phyloP scores from a whole-genome alignment of 768 basidiomycete species.

The Serpula lacrymans region DNA sequence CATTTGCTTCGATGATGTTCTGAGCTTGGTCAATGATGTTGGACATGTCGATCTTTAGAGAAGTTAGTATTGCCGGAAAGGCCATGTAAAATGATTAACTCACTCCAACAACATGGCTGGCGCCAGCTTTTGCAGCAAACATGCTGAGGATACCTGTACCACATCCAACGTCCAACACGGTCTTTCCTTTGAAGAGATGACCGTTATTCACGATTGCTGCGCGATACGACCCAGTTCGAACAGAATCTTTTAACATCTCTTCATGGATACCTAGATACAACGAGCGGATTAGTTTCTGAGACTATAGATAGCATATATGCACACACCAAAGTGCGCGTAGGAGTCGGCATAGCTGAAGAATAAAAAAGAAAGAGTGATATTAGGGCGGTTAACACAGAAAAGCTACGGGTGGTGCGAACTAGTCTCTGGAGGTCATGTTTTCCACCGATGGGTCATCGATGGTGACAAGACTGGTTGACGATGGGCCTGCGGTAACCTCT shows the following conservation, averaged over 20 bases:
- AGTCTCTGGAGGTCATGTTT: slow-evolving; percentile 85
- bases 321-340: slow-evolving; percentile 89
- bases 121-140: slow-evolving; percentile 97
- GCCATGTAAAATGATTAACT: slow-evolving; percentile 24
- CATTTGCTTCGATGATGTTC: slow-evolving; percentile 95
- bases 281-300: slow-evolving; percentile 4
- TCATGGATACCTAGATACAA: slow-evolving; percentile 81
- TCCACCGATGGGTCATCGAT: slow-evolving; percentile 19
- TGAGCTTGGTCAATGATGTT: slow-evolving; percentile 99
- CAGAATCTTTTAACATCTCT: slow-evolving; percentile 98
- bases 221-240: slow-evolving; percentile 94
- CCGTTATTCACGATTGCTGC: slow-evolving; percentile 91
- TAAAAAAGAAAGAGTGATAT: slow-evolving; percentile 32
- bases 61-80: slow-evolving; percentile 13
- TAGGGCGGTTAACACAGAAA: slow-evolving; percentile 30
- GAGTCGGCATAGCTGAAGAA: slow-evolving; percentile 85
- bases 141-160: slow-evolving; percentile 97
- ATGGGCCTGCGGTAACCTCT: slow-evolving; percentile 25
- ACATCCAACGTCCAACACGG: slow-evolving; percentile 96
- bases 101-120: slow-evolving; percentile 90
- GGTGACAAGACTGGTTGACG: slow-evolving; percentile 16
- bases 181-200: slow-evolving; percentile 95
- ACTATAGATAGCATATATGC: slow-evolving; percentile 1
- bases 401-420: slow-evolving; percentile 53
- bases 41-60: slow-evolving; percentile 92